A percentile compares a stretch with the other conserved stretches of the same genome.
Conservation (phyloP, 2,329 filamentous ascomycete genomes). For the Coniochaeta sp. region DNA sequence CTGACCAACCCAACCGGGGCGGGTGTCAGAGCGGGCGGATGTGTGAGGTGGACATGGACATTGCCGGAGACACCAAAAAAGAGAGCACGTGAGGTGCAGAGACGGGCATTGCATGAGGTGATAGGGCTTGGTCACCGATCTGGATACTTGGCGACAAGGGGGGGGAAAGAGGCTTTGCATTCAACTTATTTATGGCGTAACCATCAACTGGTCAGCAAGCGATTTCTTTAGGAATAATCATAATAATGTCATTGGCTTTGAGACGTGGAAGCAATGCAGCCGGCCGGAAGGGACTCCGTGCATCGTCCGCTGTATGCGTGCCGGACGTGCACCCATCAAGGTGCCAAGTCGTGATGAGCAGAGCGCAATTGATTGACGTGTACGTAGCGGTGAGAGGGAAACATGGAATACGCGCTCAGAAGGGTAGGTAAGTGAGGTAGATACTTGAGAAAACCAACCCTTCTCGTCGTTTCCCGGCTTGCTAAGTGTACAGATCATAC, state of each 20-base stretch:
- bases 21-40: neutral
- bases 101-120: neutral
- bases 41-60: neutral
- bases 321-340: neutral
- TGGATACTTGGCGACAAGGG: neutral
- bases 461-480: neutral
- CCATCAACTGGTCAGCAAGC: slow-evolving; percentile 4
- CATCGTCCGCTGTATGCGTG: neutral
- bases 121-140: slow-evolving; percentile 1
- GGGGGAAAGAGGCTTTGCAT: neutral
- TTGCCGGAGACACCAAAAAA: neutral
- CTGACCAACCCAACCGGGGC: neutral
- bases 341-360: neutral
- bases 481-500: no score
- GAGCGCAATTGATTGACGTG: no score
- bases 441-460: neutral
- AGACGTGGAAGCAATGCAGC: neutral
- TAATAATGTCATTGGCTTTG: neutral
- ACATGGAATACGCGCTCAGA: no score
- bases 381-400: neutral
- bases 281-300: neutral
- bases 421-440: no score
- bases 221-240: no score
- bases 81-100: neutral
- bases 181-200: neutral